Conservation (phyloP, 352 stramenopile genomes). For the Globisporangium cederbergense region DNA sequence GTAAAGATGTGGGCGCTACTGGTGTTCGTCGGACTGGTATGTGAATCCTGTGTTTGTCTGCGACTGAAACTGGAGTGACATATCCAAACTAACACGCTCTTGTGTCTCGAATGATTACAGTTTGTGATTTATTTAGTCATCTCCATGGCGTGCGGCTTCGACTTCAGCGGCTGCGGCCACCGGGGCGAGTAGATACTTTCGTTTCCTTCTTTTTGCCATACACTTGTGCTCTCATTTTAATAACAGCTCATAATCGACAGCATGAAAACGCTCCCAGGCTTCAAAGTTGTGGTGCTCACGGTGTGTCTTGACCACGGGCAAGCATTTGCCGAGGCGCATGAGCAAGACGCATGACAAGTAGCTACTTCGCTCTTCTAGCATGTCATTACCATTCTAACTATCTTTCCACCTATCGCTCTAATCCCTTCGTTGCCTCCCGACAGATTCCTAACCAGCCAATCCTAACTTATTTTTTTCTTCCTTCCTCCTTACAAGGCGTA, state of each 20-base stretch:
- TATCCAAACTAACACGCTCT: neutral
- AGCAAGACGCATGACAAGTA: neutral
- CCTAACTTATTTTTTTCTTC: neutral
- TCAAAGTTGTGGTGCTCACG: neutral
- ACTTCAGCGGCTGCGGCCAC: slow-evolving; percentile 77
- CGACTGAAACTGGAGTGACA: neutral
- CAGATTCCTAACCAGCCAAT: neutral
- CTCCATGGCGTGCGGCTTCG: slow-evolving; percentile 85
- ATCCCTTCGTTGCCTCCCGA: no score
- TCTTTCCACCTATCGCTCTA: neutral
- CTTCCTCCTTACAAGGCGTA: slow-evolving; percentile 36
- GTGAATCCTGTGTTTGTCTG: slow-evolving; percentile 10
- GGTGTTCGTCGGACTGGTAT: slow-evolving; percentile 59
- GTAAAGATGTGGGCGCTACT: slow-evolving; percentile 86
- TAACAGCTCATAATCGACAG: neutral
- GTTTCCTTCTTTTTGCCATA: neutral
- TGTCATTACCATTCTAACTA: slow-evolving; percentile 5
- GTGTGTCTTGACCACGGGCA: neutral
- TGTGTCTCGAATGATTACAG: slow-evolving; percentile 8
- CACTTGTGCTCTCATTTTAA: neutral
- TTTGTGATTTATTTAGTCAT: slow-evolving; percentile 86
- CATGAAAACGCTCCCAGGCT: neutral
- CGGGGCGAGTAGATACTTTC: slow-evolving; percentile 30
- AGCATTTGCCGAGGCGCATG: neutral
- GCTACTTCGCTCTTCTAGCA: neutral